A percentile compares a stretch with the other conserved stretches of the same genome.
Conservation (phyloP, 768 basidiomycete genomes). For the Asterophora parasitica region DNA sequence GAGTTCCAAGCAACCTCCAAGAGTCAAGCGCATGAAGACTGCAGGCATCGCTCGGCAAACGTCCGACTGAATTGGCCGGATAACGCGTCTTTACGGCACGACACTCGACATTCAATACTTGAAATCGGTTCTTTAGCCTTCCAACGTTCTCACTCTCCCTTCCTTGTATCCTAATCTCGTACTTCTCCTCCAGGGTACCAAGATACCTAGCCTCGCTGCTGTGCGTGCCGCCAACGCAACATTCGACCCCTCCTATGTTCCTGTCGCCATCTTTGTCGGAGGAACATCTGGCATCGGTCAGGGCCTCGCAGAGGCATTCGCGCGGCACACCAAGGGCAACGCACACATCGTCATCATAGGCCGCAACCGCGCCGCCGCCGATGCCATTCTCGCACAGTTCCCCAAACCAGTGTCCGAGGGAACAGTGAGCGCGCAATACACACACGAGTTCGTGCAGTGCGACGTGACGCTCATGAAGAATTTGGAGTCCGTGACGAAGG, state of each 20-base stretch:
- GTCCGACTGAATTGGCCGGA: too few relatives aligned
- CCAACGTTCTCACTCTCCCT: neutral
- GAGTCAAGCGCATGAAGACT: too few relatives aligned
- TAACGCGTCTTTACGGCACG: too few relatives aligned
- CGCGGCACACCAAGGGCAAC: slow-evolving; percentile 36
- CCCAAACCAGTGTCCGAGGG: slow-evolving; percentile 23
- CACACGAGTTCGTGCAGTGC: slow-evolving; percentile 41
- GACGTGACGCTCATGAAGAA: slow-evolving; percentile 43
- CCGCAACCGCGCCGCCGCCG: slow-evolving; percentile 43
- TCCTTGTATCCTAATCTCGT: neutral
- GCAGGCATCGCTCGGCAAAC: too few relatives aligned
- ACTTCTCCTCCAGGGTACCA: neutral
- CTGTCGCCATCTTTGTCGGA: slow-evolving; percentile 34
- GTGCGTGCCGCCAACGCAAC: slow-evolving; percentile 25
- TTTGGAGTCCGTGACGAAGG: slow-evolving; percentile 27
- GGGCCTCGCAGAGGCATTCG: slow-evolving; percentile 40
- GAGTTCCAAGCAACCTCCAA: too few relatives aligned
- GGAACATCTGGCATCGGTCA: slow-evolving; percentile 42
- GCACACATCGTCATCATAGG: slow-evolving; percentile 46
- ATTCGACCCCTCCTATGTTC: slow-evolving; percentile 17
- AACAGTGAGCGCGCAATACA: slow-evolving; percentile 1
- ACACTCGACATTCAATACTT: too few relatives aligned
- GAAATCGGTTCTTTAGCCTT: neutral
- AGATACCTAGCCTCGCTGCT: slow-evolving; percentile 20
- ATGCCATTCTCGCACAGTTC: slow-evolving; percentile 33